Evolutionary conservation across 2,329 filamentous ascomycete genomes (phyloP), one percentile per base, ranked within the genome.

Genomic region (Talaromyces verruculosus): DNA sequence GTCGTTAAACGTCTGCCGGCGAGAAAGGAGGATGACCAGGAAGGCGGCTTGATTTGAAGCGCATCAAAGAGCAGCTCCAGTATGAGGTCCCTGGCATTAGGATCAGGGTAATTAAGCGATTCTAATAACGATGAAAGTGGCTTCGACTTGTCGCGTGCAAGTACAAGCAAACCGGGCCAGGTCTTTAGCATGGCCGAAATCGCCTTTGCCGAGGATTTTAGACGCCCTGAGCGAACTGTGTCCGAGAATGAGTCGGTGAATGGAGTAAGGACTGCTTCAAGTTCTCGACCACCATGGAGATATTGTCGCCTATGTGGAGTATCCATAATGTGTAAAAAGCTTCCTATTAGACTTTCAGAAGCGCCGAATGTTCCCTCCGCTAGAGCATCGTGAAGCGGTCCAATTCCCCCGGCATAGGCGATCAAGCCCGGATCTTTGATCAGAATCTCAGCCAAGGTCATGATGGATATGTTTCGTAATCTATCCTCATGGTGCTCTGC

Each of bases 21-120:
- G 57, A 99, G 85, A 76, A 97, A 99, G 0, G 94, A 96, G 0
- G 92, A 93, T 7, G 95, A 96, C 95, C 95, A 99, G 8, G 93
- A 89, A 51, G 95, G 88, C 66, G 93, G 90, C 71, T 98, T 98
- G 74, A 99, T 97, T 41, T 94, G 88, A 61, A 99, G 80, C 22
- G 89, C 85, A 71, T 89, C 88, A 71, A 96, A 97, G 19, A 99
- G 79, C 13, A 99, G 82, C 75, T 99, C 95, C 67, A 99, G 84
- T 19, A 97, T 88, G 0, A 93, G 89, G 73, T 96, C 93, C 59
- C 87, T 81, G 8, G 87, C 83, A 66, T 83, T 78, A 1, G 83
- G 76, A 45, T 84, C 83, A 1, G 84, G 82, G 65, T 88, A 87
- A 68, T 88, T 85, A 25, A 90, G 78, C 0, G 88, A 88, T 37